Evolutionary conservation across 2,329 filamentous ascomycete species (phyloP).

Genomic region (Botryotinia convoluta): DNA sequence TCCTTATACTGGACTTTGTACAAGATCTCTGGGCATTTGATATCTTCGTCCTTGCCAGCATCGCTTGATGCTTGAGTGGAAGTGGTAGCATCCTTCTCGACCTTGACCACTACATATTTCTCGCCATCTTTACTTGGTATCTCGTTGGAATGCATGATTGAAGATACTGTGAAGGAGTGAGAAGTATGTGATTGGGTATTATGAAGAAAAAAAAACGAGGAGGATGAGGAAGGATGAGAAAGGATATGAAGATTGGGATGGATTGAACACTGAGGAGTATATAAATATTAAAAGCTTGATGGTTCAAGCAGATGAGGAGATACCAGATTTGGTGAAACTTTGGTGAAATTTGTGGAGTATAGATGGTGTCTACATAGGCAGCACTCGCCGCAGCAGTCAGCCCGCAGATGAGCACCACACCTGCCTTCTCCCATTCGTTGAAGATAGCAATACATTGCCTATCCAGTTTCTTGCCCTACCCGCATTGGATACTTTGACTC

Average conservation of each 20-base stretch:
- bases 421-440: constrained; percentile 5
- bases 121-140: constrained; percentile 20
- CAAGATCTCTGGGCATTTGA: constrained; percentile 27
- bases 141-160: constrained; percentile 21
- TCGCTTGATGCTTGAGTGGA: constrained; percentile 20
- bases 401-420: constrained; percentile 3
- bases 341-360: constrained; percentile 8
- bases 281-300: not conserved
- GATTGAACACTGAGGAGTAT: not conserved
- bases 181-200: not conserved
- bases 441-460: constrained; percentile 12
- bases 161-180: not conserved
- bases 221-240: not conserved
- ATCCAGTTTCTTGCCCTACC: not conserved
- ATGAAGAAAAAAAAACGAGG: not conserved
- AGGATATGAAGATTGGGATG: not conserved
- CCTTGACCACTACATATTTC: constrained; percentile 28
- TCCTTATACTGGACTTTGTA: constrained; percentile 32
- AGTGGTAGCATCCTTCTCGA: constrained; percentile 19
- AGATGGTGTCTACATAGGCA: not conserved
- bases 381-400: constrained; percentile 20
- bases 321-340: not conserved
- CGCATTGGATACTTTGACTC: constrained; percentile 6
- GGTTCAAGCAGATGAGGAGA: not conserved
- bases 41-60: constrained; percentile 21